Evolutionary conservation across 768 basidiomycete genomes (phyloP).

Genomic region (Phylloporus scabripes): DNA sequence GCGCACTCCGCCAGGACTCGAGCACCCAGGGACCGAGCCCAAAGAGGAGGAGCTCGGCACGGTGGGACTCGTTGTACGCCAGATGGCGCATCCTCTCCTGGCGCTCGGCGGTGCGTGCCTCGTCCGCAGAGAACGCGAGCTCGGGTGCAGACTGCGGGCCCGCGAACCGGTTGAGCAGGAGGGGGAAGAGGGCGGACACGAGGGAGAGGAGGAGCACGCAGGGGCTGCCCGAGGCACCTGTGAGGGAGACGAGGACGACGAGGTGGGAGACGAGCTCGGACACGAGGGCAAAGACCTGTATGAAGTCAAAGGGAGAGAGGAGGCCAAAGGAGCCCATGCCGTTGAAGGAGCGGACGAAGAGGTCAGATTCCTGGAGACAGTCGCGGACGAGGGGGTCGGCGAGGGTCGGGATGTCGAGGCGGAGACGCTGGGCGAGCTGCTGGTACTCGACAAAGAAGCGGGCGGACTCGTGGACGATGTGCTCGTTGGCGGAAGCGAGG

Average conservation of each 20-base stretch:
- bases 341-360: slow-evolving; percentile 77
- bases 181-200: slow-evolving; percentile 54
- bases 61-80: slow-evolving; percentile 67
- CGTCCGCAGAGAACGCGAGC: slow-evolving; percentile 44
- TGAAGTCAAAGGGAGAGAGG: slow-evolving; percentile 73
- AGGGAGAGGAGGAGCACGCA: slow-evolving; percentile 57
- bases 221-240: slow-evolving; percentile 47
- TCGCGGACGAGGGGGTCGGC: slow-evolving; percentile 68
- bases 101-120: slow-evolving; percentile 59
- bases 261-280: slow-evolving; percentile 70
- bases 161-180: slow-evolving; percentile 49
- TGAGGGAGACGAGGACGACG: slow-evolving; percentile 62
- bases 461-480: slow-evolving; percentile 65
- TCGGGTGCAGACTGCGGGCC: slow-evolving; percentile 40
- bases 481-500: slow-evolving; percentile 74
- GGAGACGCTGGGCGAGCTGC: slow-evolving; percentile 71
- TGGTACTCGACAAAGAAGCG: slow-evolving; percentile 72
- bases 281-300: slow-evolving; percentile 63
- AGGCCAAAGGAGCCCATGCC: slow-evolving; percentile 71
- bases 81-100: slow-evolving; percentile 73
- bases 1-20: slow-evolving; percentile 64
- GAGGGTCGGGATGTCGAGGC: slow-evolving; percentile 74
- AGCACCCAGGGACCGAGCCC: slow-evolving; percentile 84
- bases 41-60: slow-evolving; percentile 79
- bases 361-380: slow-evolving; percentile 79